A percentile compares a stretch with the other conserved stretches of the same genome.
These are phyloP conservation scores for Backusella psychrophila DNA, from an alignment of 192 early-diverging fungal species.

Conservation along the genomic window DNA sequence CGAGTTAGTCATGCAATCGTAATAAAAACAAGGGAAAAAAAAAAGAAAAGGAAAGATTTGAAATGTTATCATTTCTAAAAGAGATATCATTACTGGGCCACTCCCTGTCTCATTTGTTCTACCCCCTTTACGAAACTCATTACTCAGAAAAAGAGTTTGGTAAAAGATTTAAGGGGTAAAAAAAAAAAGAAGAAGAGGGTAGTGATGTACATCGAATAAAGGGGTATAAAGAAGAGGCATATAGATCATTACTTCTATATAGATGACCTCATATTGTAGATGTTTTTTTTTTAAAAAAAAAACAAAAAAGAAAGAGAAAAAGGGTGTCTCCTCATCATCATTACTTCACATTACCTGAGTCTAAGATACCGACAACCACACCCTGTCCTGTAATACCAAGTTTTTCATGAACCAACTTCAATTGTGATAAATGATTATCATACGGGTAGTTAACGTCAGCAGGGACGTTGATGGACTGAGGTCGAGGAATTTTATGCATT, in stretches of 20 bases:
- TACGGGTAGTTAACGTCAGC: conserved; percentile 7
- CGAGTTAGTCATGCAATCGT: neutral
- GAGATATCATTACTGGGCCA: neutral
- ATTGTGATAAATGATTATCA: conserved; percentile 42
- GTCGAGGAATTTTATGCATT: conserved; percentile 14
- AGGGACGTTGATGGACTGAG: neutral
- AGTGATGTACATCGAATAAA: neutral
- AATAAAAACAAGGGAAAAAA: neutral
- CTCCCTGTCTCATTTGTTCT: neutral
- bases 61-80: neutral
- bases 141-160: neutral
- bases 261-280: neutral
- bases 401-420: conserved; percentile 42
- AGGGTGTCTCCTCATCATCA: neutral
- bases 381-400: conserved; percentile 57
- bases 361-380: conserved; percentile 63
- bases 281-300: neutral
- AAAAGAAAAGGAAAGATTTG: neutral
- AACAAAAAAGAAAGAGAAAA: neutral
- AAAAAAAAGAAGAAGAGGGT: no score
- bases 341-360: conserved; percentile 42
- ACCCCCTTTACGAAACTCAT: neutral
- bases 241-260: neutral
- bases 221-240: neutral
- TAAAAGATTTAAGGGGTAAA: neutral